Evolutionary conservation across 148 eudicot species (phyloP).

Genomic region (Rhododendron williamsianum): DNA sequence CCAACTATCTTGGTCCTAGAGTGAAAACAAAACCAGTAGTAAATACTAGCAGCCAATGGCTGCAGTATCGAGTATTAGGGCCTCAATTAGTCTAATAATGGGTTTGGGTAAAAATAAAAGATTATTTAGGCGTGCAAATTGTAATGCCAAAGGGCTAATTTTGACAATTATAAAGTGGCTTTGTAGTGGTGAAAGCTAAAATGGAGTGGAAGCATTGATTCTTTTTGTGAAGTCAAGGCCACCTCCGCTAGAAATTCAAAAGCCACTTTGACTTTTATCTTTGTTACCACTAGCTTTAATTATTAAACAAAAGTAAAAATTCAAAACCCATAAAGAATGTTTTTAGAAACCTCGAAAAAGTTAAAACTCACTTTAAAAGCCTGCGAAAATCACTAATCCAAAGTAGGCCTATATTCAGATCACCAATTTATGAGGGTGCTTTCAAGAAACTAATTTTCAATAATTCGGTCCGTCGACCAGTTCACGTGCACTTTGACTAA

Average conservation of each 20-base stretch:
- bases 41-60: neutral
- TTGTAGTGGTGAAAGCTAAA: neutral
- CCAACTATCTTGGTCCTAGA: neutral
- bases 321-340: neutral
- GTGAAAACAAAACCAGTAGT: neutral
- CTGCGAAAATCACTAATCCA: neutral
- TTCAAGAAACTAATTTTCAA: neutral
- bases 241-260: neutral
- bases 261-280: neutral
- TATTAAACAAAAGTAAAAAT: neutral
- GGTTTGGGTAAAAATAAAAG: neutral
- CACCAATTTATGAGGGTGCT: neutral
- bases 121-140: neutral
- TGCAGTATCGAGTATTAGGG: too few species aligned
- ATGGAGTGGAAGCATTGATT: neutral
- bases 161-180: neutral
- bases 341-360: neutral
- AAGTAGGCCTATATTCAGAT: neutral
- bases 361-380: neutral
- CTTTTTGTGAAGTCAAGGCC: neutral
- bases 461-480: fast-evolving
- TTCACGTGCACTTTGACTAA: neutral
- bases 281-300: neutral
- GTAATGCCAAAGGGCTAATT: neutral
- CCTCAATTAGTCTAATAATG: neutral